Evolutionary conservation across 768 basidiomycete genomes (phyloP).

Genomic region (Pulveroboletus sp.): DNA sequence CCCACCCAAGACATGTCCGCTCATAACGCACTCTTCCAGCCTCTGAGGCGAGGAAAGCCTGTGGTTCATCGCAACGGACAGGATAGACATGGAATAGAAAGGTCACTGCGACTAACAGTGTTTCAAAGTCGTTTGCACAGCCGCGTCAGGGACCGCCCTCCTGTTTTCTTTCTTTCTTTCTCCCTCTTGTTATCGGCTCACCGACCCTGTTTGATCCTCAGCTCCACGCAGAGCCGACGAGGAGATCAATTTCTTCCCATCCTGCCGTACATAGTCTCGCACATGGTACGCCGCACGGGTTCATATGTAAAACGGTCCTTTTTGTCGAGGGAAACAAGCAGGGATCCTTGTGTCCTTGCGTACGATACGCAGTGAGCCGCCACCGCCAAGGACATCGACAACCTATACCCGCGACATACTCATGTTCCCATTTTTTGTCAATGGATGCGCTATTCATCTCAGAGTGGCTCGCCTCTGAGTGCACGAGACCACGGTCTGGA

Average conservation of each 20-base stretch:
- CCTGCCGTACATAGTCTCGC: not conserved
- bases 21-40: not conserved
- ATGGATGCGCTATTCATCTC: conserved; percentile 13
- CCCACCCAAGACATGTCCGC: not conserved
- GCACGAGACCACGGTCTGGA: conserved; percentile 3
- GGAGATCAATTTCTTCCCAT: not conserved
- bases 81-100: too few relatives aligned
- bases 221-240: conserved; percentile 2
- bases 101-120: too few relatives aligned
- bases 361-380: not conserved
- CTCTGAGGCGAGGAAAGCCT: conserved; percentile 8
- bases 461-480: conserved; percentile 2
- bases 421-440: conserved; percentile 3
- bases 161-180: not conserved
- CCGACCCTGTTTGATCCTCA: not conserved
- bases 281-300: not conserved
- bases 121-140: too few relatives aligned
- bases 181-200: not conserved
- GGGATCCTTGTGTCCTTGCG: conserved; percentile 1
- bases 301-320: not conserved
- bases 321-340: conserved; percentile 2
- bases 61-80: conserved; percentile 4
- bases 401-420: conserved; percentile 2
- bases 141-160: not conserved
- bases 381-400: conserved; percentile 1